phyloP scores from a whole-genome alignment of 2,329 filamentous ascomycete species.

The Hirsutella minnesotensis region DNA sequence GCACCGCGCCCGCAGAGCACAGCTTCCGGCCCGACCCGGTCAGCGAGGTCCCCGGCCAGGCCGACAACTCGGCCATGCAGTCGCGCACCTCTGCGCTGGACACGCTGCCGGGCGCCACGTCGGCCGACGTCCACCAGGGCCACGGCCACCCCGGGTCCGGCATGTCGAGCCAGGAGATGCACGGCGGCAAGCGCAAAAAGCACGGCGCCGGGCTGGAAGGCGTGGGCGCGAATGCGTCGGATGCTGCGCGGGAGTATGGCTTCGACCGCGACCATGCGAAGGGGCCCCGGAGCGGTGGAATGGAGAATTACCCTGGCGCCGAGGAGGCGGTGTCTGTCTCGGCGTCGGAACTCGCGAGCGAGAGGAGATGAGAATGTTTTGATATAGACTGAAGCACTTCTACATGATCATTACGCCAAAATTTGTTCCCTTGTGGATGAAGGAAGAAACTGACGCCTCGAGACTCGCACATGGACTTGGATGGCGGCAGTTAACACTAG shows the following conservation, averaged over 20 bases:
- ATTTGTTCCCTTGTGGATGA: no score
- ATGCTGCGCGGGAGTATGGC: slow-evolving; percentile 16
- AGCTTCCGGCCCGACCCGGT: slow-evolving; percentile 26
- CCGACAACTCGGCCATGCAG: slow-evolving; percentile 15
- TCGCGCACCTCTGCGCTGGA: slow-evolving; percentile 19
- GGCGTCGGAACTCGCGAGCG: neutral
- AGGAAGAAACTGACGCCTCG: no score
- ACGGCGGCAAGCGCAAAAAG: slow-evolving; percentile 25
- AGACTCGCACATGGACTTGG: no score
- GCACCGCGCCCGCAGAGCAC: slow-evolving; percentile 41
- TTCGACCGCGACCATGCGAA: slow-evolving; percentile 14
- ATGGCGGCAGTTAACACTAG: no score
- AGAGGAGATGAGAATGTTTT: slow-evolving; percentile 15
- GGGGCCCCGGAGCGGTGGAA: neutral
- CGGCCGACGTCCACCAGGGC: slow-evolving; percentile 28
- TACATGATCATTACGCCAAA: no score
- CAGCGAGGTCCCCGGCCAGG: slow-evolving; percentile 22
- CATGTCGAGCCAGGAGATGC: slow-evolving; percentile 26
- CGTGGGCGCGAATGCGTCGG: slow-evolving; percentile 18
- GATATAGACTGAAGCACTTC: no score
- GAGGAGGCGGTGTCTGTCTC: neutral
- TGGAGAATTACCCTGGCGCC: neutral
- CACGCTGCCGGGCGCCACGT: slow-evolving; percentile 31
- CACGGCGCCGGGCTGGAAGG: slow-evolving; percentile 26
- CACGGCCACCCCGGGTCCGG: slow-evolving; percentile 31